phyloP scores from a whole-genome alignment of 176 grass and related monocot genomes.

The Thinopyrum elongatum region DNA sequence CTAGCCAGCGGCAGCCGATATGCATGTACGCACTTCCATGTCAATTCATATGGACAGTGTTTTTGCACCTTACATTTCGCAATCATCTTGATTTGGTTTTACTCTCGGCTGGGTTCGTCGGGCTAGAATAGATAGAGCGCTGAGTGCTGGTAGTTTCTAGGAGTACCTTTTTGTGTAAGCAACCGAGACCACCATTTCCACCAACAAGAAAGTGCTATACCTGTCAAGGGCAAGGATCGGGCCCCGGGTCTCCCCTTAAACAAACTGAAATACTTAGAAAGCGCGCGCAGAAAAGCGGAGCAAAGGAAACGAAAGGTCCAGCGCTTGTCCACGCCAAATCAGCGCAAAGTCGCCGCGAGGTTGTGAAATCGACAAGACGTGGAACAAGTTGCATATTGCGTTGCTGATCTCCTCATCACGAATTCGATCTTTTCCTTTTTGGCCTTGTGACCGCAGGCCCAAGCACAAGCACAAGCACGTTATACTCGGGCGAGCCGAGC shows the following conservation, averaged over 20 bases:
- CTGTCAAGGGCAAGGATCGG: slow-evolving; percentile 35
- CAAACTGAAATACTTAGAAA: slow-evolving; percentile 30
- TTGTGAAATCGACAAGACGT: slow-evolving; percentile 53
- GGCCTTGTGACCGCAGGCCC: not conserved
- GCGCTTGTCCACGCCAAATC: slow-evolving; percentile 33
- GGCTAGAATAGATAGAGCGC: slow-evolving; percentile 20
- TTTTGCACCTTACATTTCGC: slow-evolving; percentile 53
- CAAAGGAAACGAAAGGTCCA: slow-evolving; percentile 40
- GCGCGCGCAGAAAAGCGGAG: not conserved
- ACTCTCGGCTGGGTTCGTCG: not conserved
- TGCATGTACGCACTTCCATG: slow-evolving; percentile 32
- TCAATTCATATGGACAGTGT: slow-evolving; percentile 30
- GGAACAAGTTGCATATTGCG: slow-evolving; percentile 41
- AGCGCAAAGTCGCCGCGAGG: slow-evolving; percentile 31
- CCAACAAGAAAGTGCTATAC: slow-evolving; percentile 30
- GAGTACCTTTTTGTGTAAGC: not conserved
- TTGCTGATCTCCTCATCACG: slow-evolving; percentile 42
- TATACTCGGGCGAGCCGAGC: slow-evolving; percentile 28
- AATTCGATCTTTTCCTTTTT: not conserved
- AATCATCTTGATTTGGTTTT: slow-evolving; percentile 36
- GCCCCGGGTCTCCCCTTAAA: slow-evolving; percentile 10
- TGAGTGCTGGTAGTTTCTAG: not conserved
- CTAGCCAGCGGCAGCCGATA: not conserved
- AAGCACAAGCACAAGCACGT: slow-evolving; percentile 37
- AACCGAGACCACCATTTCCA: slow-evolving; percentile 11